Evolutionary conservation across 2,329 filamentous ascomycete species (phyloP).

Genomic region (Metarhizium sp.): DNA sequence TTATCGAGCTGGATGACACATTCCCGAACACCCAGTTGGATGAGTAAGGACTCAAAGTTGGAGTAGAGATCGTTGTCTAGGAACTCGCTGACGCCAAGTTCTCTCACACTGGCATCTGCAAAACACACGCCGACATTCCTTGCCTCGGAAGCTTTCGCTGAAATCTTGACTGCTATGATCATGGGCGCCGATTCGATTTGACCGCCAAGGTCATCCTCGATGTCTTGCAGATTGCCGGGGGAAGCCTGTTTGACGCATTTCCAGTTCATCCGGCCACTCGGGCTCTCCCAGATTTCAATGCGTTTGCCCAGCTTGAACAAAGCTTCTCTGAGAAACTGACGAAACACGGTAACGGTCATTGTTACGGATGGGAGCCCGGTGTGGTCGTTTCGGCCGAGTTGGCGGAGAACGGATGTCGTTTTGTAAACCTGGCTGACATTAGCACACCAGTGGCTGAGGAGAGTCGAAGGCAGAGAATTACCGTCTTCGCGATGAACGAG

Average conservation of each 20-base stretch:
- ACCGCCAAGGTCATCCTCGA: conserved; percentile 87
- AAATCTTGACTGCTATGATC: conserved; percentile 89
- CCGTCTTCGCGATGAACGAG: conserved; percentile 70
- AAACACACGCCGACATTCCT: conserved; percentile 91
- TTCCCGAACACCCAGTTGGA: conserved; percentile 92
- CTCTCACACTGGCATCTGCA: conserved; percentile 89
- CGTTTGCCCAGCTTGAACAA: conserved; percentile 86
- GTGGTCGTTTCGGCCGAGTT: conserved; percentile 74
- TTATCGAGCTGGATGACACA: conserved; percentile 78
- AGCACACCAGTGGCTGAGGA: background rate
- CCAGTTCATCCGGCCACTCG: conserved; percentile 77
- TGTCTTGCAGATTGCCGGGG: conserved; percentile 90
- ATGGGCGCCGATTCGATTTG: conserved; percentile 86
- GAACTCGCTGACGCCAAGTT: conserved; percentile 94
- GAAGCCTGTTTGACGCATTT: conserved; percentile 86
- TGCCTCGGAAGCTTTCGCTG: conserved; percentile 76
- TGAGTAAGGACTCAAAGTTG: conserved; percentile 92
- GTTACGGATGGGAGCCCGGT: conserved; percentile 89
- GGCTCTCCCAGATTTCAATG: conserved; percentile 79
- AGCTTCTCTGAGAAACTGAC: conserved; percentile 89
- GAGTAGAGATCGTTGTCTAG: conserved; percentile 98
- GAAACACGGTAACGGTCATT: conserved; percentile 89
- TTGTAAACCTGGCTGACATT: conserved; percentile 68
- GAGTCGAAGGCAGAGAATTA: conserved; percentile 25
- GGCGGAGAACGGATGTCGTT: conserved; percentile 88